Conservation (phyloP, 2,329 filamentous ascomycete species). For the Monilinia fructicola region DNA sequence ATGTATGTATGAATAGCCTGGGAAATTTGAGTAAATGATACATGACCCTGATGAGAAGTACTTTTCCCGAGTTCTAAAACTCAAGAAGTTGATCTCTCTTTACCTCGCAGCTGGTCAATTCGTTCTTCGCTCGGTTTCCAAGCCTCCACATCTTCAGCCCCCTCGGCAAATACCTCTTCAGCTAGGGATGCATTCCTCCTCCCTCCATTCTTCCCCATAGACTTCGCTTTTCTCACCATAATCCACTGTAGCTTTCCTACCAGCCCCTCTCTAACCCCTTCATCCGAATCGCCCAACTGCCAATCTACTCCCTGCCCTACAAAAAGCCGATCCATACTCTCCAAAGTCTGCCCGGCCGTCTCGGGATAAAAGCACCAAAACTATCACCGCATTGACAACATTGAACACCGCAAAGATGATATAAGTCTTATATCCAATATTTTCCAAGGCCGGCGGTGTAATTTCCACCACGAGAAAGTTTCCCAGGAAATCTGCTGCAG, state of each 20-base stretch:
- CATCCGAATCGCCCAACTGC: background rate
- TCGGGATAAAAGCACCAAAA: background rate
- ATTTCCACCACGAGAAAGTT: background rate
- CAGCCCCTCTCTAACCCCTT: background rate
- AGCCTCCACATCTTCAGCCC: background rate
- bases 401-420: background rate
- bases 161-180: background rate
- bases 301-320: background rate
- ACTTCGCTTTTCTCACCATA: background rate
- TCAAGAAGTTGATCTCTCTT: background rate
- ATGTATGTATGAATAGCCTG: too few species aligned
- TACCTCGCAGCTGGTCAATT: too few species aligned
- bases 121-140: background rate
- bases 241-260: background rate
- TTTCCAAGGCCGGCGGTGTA: background rate
- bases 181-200: background rate
- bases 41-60: too few species aligned
- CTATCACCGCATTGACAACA: background rate
- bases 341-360: background rate
- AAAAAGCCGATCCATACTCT: constrained; percentile 1
- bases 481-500: background rate
- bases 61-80: too few species aligned
- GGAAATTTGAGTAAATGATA: too few species aligned
- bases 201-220: background rate
- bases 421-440: constrained; percentile 1